These are phyloP conservation scores for Sporothrix sp. DNA, from an alignment of 2,329 filamentous ascomycete genomes.

Conservation along the genomic window DNA sequence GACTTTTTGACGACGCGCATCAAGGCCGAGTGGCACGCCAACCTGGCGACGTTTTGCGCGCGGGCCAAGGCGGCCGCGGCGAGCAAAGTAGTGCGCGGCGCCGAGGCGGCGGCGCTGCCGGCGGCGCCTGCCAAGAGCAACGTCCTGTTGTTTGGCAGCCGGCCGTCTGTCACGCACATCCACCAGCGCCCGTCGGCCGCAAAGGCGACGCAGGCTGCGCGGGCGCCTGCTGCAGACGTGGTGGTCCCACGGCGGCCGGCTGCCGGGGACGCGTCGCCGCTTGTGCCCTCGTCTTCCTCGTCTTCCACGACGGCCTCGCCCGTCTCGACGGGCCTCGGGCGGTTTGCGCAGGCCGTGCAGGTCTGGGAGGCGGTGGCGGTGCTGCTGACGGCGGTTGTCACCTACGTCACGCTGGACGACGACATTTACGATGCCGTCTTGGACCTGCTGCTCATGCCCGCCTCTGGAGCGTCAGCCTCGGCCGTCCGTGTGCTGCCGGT, in stretches of 20 bases:
- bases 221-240: background rate
- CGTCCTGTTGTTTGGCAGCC: background rate
- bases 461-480: constrained; percentile 36
- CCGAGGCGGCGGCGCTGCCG: background rate
- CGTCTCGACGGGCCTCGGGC: constrained; percentile 40
- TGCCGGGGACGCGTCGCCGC: background rate
- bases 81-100: no score
- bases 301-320: background rate
- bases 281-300: constrained; percentile 8
- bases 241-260: background rate
- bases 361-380: constrained; percentile 54
- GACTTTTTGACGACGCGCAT: constrained; percentile 73
- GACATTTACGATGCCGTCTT: constrained; percentile 63
- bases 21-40: constrained; percentile 56
- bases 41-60: constrained; percentile 41
- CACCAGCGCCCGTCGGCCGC: background rate
- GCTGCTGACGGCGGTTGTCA: constrained; percentile 51
- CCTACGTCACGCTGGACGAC: constrained; percentile 55
- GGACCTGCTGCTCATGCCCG: constrained; percentile 48
- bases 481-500: constrained; percentile 26
- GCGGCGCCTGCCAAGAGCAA: constrained; percentile 7
- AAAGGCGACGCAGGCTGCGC: no score
- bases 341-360: constrained; percentile 51
- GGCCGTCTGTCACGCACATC: constrained; percentile 10
- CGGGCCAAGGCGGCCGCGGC: constrained; percentile 33